phyloP scores from a whole-genome alignment of 108 stramenopile species.

The Cyclotella sp. region DNA sequence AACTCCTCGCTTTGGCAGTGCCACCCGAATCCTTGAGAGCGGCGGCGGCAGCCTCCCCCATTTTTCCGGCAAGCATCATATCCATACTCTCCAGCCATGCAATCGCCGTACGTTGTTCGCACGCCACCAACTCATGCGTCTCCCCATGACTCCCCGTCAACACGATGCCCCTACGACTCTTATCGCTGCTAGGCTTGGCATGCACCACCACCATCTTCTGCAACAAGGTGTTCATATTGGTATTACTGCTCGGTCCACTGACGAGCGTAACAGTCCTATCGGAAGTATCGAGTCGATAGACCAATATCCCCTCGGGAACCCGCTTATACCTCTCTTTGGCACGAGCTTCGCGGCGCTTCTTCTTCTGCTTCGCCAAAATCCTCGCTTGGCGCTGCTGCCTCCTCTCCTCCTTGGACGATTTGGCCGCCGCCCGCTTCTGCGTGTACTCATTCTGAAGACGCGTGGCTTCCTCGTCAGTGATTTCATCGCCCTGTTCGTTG shows the following conservation, averaged over 20 bases:
- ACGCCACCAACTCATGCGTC: constrained; percentile 67
- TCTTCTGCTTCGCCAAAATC: constrained; percentile 48
- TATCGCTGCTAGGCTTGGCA: constrained; percentile 60
- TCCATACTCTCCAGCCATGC: constrained; percentile 86
- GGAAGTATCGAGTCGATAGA: constrained; percentile 83
- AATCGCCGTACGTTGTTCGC: constrained; percentile 85
- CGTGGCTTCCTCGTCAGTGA: constrained; percentile 48
- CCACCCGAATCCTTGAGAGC: constrained; percentile 20
- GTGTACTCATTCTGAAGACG: constrained; percentile 51
- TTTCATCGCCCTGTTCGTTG: constrained; percentile 38
- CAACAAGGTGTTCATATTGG: constrained; percentile 56
- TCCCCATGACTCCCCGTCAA: constrained; percentile 60
- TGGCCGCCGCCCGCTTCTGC: constrained; percentile 20
- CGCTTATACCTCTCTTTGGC: constrained; percentile 55
- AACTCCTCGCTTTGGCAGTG: neutral
- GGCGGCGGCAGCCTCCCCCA: constrained; percentile 3
- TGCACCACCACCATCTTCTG: constrained; percentile 58
- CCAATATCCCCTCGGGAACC: constrained; percentile 83
- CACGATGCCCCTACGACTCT: constrained; percentile 61
- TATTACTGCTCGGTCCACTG: constrained; percentile 61
- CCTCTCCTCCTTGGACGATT: constrained; percentile 35
- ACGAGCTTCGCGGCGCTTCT: constrained; percentile 40
- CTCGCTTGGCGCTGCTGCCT: constrained; percentile 24
- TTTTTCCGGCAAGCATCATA: constrained; percentile 69
- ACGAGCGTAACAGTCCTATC: constrained; percentile 65